phyloP scores from a whole-genome alignment of 768 basidiomycete species.

The Lactarius quietus region DNA sequence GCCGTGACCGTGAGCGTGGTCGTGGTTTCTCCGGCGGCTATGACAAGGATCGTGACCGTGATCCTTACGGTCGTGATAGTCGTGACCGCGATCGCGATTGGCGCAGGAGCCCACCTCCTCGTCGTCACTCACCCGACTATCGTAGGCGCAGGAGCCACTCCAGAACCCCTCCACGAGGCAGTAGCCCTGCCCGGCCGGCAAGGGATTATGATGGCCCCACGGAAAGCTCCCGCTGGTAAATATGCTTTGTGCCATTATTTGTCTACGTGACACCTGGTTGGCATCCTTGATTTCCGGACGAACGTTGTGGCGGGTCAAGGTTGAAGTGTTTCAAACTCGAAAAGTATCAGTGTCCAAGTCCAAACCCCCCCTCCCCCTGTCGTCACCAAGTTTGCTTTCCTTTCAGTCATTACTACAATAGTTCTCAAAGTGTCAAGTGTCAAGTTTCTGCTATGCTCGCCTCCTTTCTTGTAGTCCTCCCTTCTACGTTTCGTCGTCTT shows the following conservation, averaged over 20 bases:
- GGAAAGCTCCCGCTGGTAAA: slow-evolving; percentile 61
- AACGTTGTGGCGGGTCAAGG: slow-evolving; percentile 33
- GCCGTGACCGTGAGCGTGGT: slow-evolving; percentile 41
- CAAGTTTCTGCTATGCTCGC: slow-evolving; percentile 56
- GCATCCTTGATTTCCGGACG: slow-evolving; percentile 27
- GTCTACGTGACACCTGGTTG: slow-evolving; percentile 25
- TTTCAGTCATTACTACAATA: slow-evolving; percentile 38
- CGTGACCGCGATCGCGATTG: slow-evolving; percentile 63
- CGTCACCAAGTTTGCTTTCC: slow-evolving; percentile 46
- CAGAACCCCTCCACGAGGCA: slow-evolving; percentile 74
- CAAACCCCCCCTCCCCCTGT: slow-evolving; percentile 28
- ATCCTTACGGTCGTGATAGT: slow-evolving; percentile 39
- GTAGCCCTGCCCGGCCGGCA: slow-evolving; percentile 42
- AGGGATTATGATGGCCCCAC: slow-evolving; percentile 48
- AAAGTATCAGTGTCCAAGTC: slow-evolving; percentile 41
- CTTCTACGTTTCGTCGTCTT: slow-evolving; percentile 35
- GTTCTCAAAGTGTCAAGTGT: slow-evolving; percentile 61
- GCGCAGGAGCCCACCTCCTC: slow-evolving; percentile 64
- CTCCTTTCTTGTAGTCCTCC: slow-evolving; percentile 53
- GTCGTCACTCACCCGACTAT: slow-evolving; percentile 74
- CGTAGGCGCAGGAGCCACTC: slow-evolving; percentile 74
- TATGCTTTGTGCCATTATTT: slow-evolving; percentile 26
- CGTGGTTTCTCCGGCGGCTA: slow-evolving; percentile 36
- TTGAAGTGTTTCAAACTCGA: slow-evolving; percentile 41
- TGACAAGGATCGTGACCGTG: slow-evolving; percentile 44